Percentiles rank a stretch among this genome's conserved stretches.
Evolutionary conservation across 176 grass and related monocot genomes (phyloP).

Genomic region (Cocos nucifera): DNA sequence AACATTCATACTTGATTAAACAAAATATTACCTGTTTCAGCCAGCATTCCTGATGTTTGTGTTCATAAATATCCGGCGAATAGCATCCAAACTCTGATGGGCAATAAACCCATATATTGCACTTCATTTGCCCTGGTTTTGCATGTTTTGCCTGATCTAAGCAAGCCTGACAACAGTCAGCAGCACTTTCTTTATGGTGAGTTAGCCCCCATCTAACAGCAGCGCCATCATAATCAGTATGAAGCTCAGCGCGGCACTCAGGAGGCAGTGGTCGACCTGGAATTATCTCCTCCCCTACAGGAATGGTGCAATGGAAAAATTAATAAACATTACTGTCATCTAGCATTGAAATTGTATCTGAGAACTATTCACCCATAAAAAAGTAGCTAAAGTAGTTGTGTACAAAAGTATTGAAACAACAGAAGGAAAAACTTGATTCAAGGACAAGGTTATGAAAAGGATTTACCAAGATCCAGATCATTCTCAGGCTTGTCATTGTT

Average conservation of each 20-base stretch:
- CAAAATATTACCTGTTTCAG: constrained; percentile 64
- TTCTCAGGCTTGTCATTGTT: constrained; percentile 78
- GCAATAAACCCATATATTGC: constrained; percentile 99
- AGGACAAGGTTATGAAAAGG: constrained; percentile 3
- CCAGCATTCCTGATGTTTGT: constrained; percentile 99
- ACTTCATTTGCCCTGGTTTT: constrained; percentile 71
- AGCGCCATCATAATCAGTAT: constrained; percentile 74
- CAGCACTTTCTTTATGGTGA: constrained; percentile 87
- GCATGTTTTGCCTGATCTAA: constrained; percentile 81
- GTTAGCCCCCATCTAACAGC: constrained; percentile 97
- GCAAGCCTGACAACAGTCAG: constrained; percentile 91
- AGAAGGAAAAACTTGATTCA: background rate
- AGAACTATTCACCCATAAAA: too few relatives aligned
- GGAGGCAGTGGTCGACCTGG: constrained; percentile 6
- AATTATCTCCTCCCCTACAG: constrained; percentile 75
- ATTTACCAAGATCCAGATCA: constrained; percentile 68
- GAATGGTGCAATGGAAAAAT: constrained; percentile 1
- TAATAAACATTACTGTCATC: too few relatives aligned
- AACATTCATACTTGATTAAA: too few relatives aligned
- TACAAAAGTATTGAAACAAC: background rate
- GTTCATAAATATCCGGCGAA: constrained; percentile 92
- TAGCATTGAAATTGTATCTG: too few relatives aligned
- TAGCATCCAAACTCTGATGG: constrained; percentile 92
- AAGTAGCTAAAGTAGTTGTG: too few relatives aligned
- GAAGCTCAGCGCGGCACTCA: constrained; percentile 16